Evolutionary conservation across 192 early-diverging fungal species (phyloP), one percentile per base, ranked within the genome.

Genomic region (Dispira parvispora): DNA sequence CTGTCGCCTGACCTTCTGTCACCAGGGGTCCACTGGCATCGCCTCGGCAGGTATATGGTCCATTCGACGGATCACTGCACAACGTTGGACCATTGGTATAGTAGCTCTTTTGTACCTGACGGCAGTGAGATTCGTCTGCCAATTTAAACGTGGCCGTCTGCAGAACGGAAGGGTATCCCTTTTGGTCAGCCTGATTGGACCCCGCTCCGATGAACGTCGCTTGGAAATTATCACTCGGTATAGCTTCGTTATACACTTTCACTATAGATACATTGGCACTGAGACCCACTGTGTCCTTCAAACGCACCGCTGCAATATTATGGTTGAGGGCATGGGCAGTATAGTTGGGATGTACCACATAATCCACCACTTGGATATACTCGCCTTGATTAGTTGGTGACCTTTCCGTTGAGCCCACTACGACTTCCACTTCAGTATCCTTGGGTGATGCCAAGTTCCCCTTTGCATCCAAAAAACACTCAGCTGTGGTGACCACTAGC

Each of bases 401-500:
- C 43, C 28, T 44, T 44, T 61, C 58, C 0, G 43, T n/a, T 20
- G 58, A 61, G 8, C 58, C 58, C 58, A 61, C 58, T 16, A 61
- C 42, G 3, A 45, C 58, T 26, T 55, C 53, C 3, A 55, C 53
- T 42, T 20, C 11, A 12, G 28, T 50, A 43, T 72, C 67, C 26
- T 61, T 28, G 0, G 52, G 8, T 0, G 67, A 55, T 5, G 62
- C 13, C 0, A 44, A 46, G 10, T 20, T 16, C 46, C 63, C 54
- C 23, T 43, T 32, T 9, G 21, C n/a, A 55, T 65, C 64, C 10
- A 70, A 25, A 0, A 76, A 50, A 21, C 75, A 76, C 55, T 75
- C 69, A 0, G 67, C 72, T 2, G 70, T 68, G 0, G 72, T 75
- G 2, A 75, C 20, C 5, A 71, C 47, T 45, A 69, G 49, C n/a